A percentile compares a stretch with the other conserved stretches of the same genome.
Conservation (phyloP, 2,329 filamentous ascomycete genomes). For the Ceratocystis ficicola region DNA sequence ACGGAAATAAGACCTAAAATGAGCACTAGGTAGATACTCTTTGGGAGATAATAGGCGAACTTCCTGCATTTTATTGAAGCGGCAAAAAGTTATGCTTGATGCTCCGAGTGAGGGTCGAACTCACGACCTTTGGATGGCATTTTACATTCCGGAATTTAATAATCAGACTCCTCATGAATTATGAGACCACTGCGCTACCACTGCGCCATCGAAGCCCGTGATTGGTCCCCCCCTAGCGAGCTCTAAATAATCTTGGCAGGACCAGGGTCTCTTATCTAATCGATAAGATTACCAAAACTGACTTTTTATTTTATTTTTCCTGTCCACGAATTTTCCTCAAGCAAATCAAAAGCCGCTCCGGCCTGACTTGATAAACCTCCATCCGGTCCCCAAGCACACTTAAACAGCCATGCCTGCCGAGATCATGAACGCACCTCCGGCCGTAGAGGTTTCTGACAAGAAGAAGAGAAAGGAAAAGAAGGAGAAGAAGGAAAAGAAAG, state of each 20-base stretch:
- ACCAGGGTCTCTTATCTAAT: not conserved
- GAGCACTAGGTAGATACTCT: not conserved
- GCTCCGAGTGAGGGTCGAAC: constrained; percentile 24
- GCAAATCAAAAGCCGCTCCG: not conserved
- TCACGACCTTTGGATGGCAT: constrained; percentile 23
- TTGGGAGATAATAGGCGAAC: not conserved
- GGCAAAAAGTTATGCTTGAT: constrained; percentile 10
- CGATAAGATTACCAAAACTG: not conserved
- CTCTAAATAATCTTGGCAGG: not conserved
- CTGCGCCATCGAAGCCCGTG: constrained; percentile 22
- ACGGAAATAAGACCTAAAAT: not conserved
- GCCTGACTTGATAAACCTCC: not conserved
- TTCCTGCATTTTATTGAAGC: not conserved
- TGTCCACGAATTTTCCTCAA: not conserved
- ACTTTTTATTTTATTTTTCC: constrained; percentile 2
- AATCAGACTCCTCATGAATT: constrained; percentile 22
- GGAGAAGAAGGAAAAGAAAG: constrained; percentile 27
- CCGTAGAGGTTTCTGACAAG: constrained; percentile 25
- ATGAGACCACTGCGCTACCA: constrained; percentile 22
- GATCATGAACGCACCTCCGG: constrained; percentile 17
- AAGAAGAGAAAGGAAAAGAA: constrained; percentile 26
- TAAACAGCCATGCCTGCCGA: constrained; percentile 17
- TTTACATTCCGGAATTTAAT: constrained; percentile 11
- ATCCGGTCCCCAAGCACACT: not conserved
- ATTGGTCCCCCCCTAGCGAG: not conserved